Base-by-base conservation (phyloP, 2,329 filamentous ascomycete genomes). In the Aureobasidium pullulans region DNA sequence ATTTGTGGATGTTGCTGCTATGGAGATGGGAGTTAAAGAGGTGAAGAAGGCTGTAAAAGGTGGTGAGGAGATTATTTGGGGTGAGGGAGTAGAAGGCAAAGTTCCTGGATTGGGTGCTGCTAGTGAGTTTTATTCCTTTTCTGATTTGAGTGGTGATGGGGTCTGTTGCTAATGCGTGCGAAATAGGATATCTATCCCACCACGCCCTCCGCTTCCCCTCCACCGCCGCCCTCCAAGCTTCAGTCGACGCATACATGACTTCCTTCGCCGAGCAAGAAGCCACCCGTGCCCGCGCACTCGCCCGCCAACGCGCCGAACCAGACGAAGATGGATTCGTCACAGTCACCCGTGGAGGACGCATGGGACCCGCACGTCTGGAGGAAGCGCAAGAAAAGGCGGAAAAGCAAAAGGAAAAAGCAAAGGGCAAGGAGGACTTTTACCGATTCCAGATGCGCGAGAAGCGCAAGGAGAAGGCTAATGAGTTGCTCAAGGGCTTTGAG, bases 311-410 rank as follows among this genome's bases (percentile, higher is more conserved):
- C 62, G 87, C 88, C 65, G 86, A 90, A 67, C 90, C 93, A 0
- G 94, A 99, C 72, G 92, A 90, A 69, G 94, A 99, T 72, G 94
- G 94, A 1, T 99, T 99, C 71, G 82, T 97, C 50, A 97, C 92
- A 3, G 94, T 99, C 28, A 88, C 86, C 1, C 82, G 89, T 58
- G 91, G 91, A 29, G 88, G 89, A 40, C 80, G 81, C 61, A 80
- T 80, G 6, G 88, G 87, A n/a, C 85, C 89, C 1, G 91, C 89
- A 1, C 82, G 86, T 58, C 81, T 85, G 62, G 87, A 87, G 65
- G 90, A 88, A 66, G 84, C 85, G 15, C 82, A 85, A 68, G 79
- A 79, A 46, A 73, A 82, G 67, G 75, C 79, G 61, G 82, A 84
- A 70, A 84, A 87, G 74, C 82, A 85, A 73, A 79, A 80, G 66